Evolutionary conservation across 306 rosid species (phyloP).

Genomic region (Trifolium pratense): DNA sequence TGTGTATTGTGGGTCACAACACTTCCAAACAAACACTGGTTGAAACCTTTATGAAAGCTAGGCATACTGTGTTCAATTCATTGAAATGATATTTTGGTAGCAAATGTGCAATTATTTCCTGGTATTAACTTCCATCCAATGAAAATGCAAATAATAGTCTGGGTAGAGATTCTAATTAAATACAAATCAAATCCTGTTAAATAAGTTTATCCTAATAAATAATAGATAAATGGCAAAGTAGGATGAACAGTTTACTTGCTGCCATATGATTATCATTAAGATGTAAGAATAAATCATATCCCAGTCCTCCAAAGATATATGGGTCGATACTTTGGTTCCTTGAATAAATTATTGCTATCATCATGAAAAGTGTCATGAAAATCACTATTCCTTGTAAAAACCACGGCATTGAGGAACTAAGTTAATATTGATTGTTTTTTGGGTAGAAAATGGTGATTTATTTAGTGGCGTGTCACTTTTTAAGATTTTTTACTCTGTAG

Average conservation of each 20-base stretch:
- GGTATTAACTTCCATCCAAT: background rate
- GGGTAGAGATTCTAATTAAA: background rate
- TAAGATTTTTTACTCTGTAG: background rate
- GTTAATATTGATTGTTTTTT: no score
- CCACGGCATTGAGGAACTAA: background rate
- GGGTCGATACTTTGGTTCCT: background rate
- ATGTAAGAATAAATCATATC: background rate
- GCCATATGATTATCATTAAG: conserved; percentile 4
- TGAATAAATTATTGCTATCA: background rate
- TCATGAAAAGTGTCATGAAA: background rate
- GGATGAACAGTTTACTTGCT: background rate
- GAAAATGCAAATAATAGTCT: background rate
- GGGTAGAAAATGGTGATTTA: background rate
- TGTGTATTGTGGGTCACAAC: background rate
- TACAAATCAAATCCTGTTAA: conserved; percentile 15
- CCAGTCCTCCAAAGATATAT: background rate
- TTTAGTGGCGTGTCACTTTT: background rate
- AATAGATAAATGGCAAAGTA: background rate
- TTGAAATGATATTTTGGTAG: background rate
- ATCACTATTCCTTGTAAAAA: background rate
- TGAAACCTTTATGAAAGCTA: no score
- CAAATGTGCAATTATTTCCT: background rate
- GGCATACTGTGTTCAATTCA: background rate
- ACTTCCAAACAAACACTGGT: background rate
- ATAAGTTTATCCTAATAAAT: background rate